Base-by-base conservation (phyloP, 2,329 filamentous ascomycete genomes). In the Aspergillus ustus region DNA sequence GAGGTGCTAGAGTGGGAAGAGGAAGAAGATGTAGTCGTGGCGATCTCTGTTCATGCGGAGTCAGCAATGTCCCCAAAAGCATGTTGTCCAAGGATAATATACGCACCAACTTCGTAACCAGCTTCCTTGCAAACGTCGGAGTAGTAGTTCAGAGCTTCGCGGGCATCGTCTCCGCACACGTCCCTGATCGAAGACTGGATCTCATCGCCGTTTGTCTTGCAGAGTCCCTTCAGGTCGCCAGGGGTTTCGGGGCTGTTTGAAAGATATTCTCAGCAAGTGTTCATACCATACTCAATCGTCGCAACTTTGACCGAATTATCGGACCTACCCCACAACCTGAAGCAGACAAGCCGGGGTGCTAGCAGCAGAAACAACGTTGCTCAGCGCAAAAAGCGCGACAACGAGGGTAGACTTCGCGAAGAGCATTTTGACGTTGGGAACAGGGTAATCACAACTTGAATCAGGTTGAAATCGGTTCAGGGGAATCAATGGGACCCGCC, bases 311-410 rank as follows among this genome's bases (percentile, higher is more conserved):
- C 11, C 29, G 46, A 6, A 28, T 52, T 34, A 13, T 45, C 13
- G 29, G 48, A 60, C 79, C 65, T 78, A 84, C 82, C 82, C 82
- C 66, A 85, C 76, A 43, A 80, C 82, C 46, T 74, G 76, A 49
- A 85, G 74, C 50, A 85, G 74, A 71, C 83, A 85, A 57, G 80
- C 81, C 29, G 82, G 82, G 50, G 83, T 79, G 55, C 76, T 68
- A n/a, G 77, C 75, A 60, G 77, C 74, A 61, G 75, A 76, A 61
- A 80, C 72, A 59, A 79, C 71, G 65, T 78, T 77, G 69, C 75
- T 74, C 60, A 82, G 71, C 43, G 80, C 78, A 68, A 83, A 72
- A 60, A 83, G 67, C 61, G 80, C 77, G 59, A 82, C 64, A 60
- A 79, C 59, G 59, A 81, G 62, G 63, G 77, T 71, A 44, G 77